Percentiles rank a stretch among this genome's conserved stretches.
Evolutionary conservation across 257 asterid genomes (phyloP).

Genomic region (Cinchona pubescens): DNA sequence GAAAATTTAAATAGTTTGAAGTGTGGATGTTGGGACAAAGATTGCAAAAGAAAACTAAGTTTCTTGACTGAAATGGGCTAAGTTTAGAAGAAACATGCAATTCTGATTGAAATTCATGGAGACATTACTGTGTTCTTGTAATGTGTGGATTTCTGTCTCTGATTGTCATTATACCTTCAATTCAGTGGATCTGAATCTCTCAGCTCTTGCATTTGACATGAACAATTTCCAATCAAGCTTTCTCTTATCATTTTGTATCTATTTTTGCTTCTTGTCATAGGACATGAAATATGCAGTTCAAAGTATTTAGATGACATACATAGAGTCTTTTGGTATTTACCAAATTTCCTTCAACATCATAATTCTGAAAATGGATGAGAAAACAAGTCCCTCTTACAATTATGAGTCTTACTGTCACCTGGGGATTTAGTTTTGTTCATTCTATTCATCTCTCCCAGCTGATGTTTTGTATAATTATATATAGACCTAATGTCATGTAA

Average conservation of each 20-base stretch:
- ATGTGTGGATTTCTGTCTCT: not conserved
- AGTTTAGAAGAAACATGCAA: too few species aligned
- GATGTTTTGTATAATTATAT: not conserved
- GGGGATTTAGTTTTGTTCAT: too few species aligned
- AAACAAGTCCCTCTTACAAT: not conserved
- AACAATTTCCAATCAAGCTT: not conserved
- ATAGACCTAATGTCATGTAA: not conserved
- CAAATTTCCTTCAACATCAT: not conserved
- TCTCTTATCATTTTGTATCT: too few species aligned
- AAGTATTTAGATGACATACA: not conserved
- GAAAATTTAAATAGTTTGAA: not conserved
- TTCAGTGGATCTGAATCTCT: not conserved
- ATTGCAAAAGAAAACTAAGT: too few species aligned
- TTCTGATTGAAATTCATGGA: not conserved
- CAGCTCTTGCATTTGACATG: not conserved
- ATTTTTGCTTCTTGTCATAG: too few species aligned
- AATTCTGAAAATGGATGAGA: not conserved
- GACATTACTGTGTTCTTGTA: too few species aligned
- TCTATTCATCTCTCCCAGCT: too few species aligned
- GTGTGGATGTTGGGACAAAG: not conserved
- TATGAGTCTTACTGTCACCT: not conserved
- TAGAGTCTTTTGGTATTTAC: not conserved
- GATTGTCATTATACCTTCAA: too few species aligned
- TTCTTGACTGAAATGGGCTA: too few species aligned
- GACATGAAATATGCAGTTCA: too few species aligned